Percentiles rank a stretch among this genome's conserved stretches.
phyloP scores from a whole-genome alignment of 2,329 filamentous ascomycete genomes.

The Diaporthe velutina region DNA sequence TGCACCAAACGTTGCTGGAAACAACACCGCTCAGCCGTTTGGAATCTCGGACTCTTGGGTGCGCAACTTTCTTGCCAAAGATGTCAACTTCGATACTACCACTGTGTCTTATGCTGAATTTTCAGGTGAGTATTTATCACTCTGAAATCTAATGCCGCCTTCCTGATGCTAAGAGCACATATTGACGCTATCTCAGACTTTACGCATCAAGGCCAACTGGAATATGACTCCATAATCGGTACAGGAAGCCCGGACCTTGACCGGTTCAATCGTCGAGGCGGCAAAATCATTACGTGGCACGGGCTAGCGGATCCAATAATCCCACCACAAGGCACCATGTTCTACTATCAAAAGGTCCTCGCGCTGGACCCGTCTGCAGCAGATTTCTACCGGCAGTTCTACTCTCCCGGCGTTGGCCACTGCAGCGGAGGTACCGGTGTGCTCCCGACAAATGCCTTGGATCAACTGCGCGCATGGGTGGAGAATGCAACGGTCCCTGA shows the following conservation, averaged over 20 bases:
- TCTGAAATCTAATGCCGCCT: not conserved
- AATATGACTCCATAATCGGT: constrained; percentile 19
- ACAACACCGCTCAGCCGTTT: constrained; percentile 6
- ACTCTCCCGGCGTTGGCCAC: constrained; percentile 5
- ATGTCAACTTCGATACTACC: not conserved
- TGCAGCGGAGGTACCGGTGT: not conserved
- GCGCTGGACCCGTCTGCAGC: not conserved
- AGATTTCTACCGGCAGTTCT: constrained; percentile 5
- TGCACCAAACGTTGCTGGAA: constrained; percentile 19
- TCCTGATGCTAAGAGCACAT: not conserved
- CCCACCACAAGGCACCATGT: constrained; percentile 21
- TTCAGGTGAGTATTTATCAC: not conserved
- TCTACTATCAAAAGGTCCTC: constrained; percentile 15
- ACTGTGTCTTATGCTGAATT: constrained; percentile 22
- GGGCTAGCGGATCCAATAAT: not conserved
- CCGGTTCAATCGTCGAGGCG: not conserved
- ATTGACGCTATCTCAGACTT: not conserved
- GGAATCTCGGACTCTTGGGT: constrained; percentile 11
- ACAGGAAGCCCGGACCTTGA: constrained; percentile 8
- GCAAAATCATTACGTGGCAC: constrained; percentile 26
- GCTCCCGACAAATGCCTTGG: not conserved
- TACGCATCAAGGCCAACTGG: not conserved
- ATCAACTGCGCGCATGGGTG: constrained; percentile 14
- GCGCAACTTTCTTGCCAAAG: constrained; percentile 1
- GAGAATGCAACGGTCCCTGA: constrained; percentile 7